phyloP scores from a whole-genome alignment of 2,329 filamentous ascomycete genomes.

The Verticillium isaacii region DNA sequence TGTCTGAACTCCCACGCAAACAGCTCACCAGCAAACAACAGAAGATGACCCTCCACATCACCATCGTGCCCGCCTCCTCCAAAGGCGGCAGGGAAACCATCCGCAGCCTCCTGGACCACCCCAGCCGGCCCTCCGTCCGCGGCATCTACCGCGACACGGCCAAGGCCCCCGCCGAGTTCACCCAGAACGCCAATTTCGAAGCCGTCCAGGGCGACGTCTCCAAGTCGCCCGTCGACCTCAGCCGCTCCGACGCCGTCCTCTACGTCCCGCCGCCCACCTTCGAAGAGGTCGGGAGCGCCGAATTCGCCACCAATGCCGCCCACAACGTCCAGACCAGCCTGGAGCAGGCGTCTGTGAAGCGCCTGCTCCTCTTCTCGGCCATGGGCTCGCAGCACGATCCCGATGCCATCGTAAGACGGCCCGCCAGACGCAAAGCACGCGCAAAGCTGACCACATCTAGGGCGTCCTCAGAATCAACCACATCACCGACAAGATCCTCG shows the following conservation, averaged over 20 bases:
- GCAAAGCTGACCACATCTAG: slow-evolving; percentile 5
- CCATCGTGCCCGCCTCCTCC: slow-evolving; percentile 26
- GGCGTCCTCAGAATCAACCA: slow-evolving; percentile 20
- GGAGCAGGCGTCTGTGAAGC: slow-evolving; percentile 10
- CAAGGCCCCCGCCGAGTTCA: slow-evolving; percentile 24
- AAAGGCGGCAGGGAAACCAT: slow-evolving; percentile 25
- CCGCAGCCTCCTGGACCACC: slow-evolving; percentile 17
- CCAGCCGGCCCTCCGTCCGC: slow-evolving; percentile 15
- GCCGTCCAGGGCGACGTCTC: slow-evolving; percentile 24
- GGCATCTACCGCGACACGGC: slow-evolving; percentile 24
- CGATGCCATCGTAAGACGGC: slow-evolving; percentile 3
- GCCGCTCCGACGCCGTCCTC: slow-evolving; percentile 22
- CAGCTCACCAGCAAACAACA: too few species aligned
- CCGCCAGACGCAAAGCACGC: too few species aligned
- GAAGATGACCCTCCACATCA: slow-evolving; percentile 22
- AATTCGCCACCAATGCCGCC: slow-evolving; percentile 18
- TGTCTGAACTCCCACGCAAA: too few species aligned
- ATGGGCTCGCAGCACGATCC: slow-evolving; percentile 22
- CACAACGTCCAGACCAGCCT: slow-evolving; percentile 18
- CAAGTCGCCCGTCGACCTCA: slow-evolving; percentile 20
- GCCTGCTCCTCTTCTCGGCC: slow-evolving; percentile 22
- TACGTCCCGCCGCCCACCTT: slow-evolving; percentile 26
- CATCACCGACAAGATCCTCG: slow-evolving; percentile 16
- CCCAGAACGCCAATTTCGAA: slow-evolving; percentile 19
- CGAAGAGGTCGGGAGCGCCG: slow-evolving; percentile 14